These are phyloP conservation scores for Aspergillus sp. DNA, from an alignment of 2,329 filamentous ascomycete species.

Conservation along the genomic window DNA sequence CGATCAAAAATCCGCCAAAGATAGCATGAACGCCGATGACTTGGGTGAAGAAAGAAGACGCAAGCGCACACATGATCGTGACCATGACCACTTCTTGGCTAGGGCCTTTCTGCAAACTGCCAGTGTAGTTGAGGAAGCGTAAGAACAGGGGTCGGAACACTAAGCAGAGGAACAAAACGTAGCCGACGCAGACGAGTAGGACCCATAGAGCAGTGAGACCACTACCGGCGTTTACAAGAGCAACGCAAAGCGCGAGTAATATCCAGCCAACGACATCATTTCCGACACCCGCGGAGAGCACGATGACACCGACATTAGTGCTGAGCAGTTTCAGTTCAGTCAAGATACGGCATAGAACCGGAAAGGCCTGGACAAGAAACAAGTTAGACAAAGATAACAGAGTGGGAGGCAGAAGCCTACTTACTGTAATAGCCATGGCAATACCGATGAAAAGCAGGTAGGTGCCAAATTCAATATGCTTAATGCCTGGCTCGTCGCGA, in stretches of 20 bases:
- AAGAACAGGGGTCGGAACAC: constrained; percentile 74
- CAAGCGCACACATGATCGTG: constrained; percentile 77
- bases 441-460: constrained; percentile 86
- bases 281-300: constrained; percentile 85
- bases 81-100: constrained; percentile 82
- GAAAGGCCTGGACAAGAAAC: constrained; percentile 63
- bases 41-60: constrained; percentile 83
- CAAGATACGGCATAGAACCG: constrained; percentile 90
- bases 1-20: constrained; percentile 89
- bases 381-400: neutral
- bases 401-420: constrained; percentile 48
- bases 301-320: constrained; percentile 84
- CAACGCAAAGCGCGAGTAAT: constrained; percentile 87
- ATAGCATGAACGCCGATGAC: constrained; percentile 94
- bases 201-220: constrained; percentile 86
- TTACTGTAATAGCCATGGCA: constrained; percentile 85
- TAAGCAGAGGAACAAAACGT: constrained; percentile 74
- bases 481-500: constrained; percentile 57
- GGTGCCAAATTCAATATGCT: constrained; percentile 64
- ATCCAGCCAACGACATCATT: constrained; percentile 95
- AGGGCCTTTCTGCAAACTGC: constrained; percentile 84
- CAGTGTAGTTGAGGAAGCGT: constrained; percentile 72
- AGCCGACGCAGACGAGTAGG: constrained; percentile 74
- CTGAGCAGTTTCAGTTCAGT: constrained; percentile 85
- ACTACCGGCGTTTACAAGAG: constrained; percentile 83